Conservation (phyloP, 139 green algal genomes). For the Ettlia oleoabundans region DNA sequence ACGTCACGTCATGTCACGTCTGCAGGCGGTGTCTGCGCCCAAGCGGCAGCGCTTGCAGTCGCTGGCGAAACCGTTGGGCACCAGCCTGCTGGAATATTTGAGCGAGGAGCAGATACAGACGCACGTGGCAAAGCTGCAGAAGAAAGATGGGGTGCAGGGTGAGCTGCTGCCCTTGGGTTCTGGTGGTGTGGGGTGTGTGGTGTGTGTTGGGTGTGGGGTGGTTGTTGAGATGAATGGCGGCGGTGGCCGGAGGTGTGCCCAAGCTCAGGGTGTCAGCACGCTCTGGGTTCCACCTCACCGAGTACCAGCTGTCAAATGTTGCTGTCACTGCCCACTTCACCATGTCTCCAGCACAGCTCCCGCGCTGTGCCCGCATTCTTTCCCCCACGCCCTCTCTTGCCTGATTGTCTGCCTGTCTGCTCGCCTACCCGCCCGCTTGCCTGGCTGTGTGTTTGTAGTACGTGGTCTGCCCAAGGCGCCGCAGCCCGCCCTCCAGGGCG, state of each 20-base stretch:
- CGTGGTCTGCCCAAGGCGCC: background rate
- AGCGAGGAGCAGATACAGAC: slow-evolving; percentile 73
- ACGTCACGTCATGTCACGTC: too few relatives aligned
- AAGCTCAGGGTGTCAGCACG: too few relatives aligned
- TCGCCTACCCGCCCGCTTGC: background rate
- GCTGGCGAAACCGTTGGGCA: slow-evolving; percentile 65
- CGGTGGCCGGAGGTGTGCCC: too few relatives aligned
- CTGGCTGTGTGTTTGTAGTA: background rate
- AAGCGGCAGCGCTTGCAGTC: slow-evolving; percentile 37
- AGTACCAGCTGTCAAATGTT: too few relatives aligned
- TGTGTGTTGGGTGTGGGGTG: too few relatives aligned
- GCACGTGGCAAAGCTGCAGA: slow-evolving; percentile 70
- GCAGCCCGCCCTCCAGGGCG: slow-evolving; percentile 5
- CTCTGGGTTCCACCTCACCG: too few relatives aligned
- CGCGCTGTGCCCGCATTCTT: too few relatives aligned
- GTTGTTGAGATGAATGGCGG: too few relatives aligned
- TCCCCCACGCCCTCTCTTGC: background rate
- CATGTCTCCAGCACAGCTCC: too few relatives aligned
- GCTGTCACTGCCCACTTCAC: too few relatives aligned
- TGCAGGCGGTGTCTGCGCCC: background rate
- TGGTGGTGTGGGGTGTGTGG: too few relatives aligned
- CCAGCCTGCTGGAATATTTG: slow-evolving; percentile 94
- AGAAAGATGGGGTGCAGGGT: slow-evolving; percentile 28
- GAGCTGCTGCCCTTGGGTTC: background rate
- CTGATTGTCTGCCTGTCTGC: background rate